Conservation (phyloP, 202 grass and related monocot species). For the Zizania palustris region DNA sequence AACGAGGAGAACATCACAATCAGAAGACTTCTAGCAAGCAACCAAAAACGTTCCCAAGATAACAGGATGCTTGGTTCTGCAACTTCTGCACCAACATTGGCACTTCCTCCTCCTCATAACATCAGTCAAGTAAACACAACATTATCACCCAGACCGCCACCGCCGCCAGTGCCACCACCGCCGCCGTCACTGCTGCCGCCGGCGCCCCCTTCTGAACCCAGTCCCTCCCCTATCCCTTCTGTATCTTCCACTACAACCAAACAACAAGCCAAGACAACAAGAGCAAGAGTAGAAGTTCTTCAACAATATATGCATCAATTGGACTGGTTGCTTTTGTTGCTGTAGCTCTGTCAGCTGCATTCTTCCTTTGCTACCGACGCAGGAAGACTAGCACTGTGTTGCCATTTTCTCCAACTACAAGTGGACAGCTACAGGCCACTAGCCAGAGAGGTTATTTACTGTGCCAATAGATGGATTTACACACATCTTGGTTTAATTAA, state of each 20-base stretch:
- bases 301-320: conserved; percentile 40
- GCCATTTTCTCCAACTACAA: conserved; percentile 58
- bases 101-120: too few relatives aligned
- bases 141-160: too few relatives aligned
- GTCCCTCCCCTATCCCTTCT: neutral
- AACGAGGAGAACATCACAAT: conserved; percentile 14
- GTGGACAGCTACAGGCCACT: conserved; percentile 58
- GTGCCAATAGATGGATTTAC: conserved; percentile 10
- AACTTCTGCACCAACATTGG: neutral
- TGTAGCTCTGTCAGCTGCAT: conserved; percentile 39
- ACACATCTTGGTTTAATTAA: conserved; percentile 18
- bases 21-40: conserved; percentile 48
- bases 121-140: too few relatives aligned
- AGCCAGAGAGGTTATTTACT: conserved; percentile 55
- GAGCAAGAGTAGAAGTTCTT: neutral
- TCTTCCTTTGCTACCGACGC: conserved; percentile 45
- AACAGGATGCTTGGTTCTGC: neutral
- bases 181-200: too few relatives aligned
- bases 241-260: neutral
- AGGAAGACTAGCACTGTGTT: conserved; percentile 58
- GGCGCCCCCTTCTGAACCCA: conserved; percentile 21
- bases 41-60: conserved; percentile 18
- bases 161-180: too few relatives aligned
- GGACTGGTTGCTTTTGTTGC: conserved; percentile 49
- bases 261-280: neutral